phyloP scores from a whole-genome alignment of 2,329 filamentous ascomycete genomes.

The Colletotrichum brevisporum region DNA sequence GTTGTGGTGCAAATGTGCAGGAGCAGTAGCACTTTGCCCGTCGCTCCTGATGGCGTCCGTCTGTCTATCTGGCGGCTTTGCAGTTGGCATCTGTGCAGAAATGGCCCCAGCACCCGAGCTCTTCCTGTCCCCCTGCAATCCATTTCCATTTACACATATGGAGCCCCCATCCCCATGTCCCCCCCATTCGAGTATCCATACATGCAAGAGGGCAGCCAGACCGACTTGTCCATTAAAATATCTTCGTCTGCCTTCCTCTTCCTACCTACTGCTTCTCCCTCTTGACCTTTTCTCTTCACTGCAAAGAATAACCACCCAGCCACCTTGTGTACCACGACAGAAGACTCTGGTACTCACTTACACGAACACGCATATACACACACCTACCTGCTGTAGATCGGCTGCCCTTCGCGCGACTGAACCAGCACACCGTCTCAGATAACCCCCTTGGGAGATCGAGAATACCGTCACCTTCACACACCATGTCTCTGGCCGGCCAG shows the following conservation, averaged over 20 bases:
- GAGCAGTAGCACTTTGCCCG: conserved; percentile 9
- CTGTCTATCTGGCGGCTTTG: conserved; percentile 34
- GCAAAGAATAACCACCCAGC: not conserved
- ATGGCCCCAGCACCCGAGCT: conserved; percentile 19
- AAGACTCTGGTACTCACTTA: conserved; percentile 36
- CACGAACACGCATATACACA: conserved; percentile 1
- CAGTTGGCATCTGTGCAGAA: conserved; percentile 35
- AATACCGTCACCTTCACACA: conserved; percentile 31
- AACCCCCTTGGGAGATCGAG: conserved; percentile 31
- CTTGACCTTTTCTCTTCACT: conserved; percentile 1
- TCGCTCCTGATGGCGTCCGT: conserved; percentile 26
- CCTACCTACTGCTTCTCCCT: not conserved
- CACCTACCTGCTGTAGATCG: conserved; percentile 32
- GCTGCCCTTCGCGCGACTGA: conserved; percentile 32
- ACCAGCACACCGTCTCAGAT: conserved; percentile 37
- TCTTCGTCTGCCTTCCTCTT: conserved; percentile 35
- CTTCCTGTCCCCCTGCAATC: conserved; percentile 19
- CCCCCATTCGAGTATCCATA: conserved; percentile 24
- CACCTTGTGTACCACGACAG: not conserved
- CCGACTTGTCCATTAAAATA: conserved; percentile 39
- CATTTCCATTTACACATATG: conserved; percentile 39
- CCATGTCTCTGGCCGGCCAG: conserved; percentile 42
- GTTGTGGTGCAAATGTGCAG: conserved; percentile 23
- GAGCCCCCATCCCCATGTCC: conserved; percentile 28
- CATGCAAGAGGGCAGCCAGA: conserved; percentile 28